phyloP scores from a whole-genome alignment of 495 filamentous ascomycete genomes.

The Chaetomium cochliodes region DNA sequence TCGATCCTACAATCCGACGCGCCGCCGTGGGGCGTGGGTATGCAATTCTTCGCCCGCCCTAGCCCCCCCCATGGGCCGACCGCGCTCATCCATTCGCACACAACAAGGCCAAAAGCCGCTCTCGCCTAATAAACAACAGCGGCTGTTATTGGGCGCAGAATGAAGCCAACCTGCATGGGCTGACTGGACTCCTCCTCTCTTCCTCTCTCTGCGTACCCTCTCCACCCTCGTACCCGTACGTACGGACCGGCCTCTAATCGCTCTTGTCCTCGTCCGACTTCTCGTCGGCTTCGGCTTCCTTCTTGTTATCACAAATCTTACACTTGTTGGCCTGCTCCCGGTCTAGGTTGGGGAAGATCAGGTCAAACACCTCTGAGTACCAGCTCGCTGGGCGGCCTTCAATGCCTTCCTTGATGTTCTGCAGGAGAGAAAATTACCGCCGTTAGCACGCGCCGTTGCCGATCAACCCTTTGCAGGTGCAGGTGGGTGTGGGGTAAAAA shows the following conservation, averaged over 20 bases:
- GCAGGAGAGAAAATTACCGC: constrained; percentile 10
- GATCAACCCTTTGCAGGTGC: not conserved
- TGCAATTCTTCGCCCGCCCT: not conserved
- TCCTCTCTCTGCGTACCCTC: not conserved
- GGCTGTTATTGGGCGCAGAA: not conserved
- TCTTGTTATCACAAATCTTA: constrained; percentile 59
- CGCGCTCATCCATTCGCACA: not conserved
- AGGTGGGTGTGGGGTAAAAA: not conserved
- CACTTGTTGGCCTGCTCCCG: constrained; percentile 66
- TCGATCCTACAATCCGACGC: not conserved
- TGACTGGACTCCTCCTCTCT: not conserved
- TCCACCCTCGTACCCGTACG: too few species aligned
- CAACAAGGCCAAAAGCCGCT: too few species aligned
- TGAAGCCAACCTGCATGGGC: not conserved
- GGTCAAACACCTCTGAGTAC: constrained; percentile 91
- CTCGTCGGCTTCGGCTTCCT: constrained; percentile 50
- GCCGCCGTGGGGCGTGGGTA: not conserved
- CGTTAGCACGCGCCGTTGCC: constrained; percentile 37
- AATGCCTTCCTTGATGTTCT: constrained; percentile 97
- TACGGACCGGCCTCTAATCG: constrained; percentile 24
- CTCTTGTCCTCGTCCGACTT: constrained; percentile 36
- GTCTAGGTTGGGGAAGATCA: constrained; percentile 86
- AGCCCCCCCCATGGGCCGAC: too few species aligned
- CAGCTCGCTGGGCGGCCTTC: constrained; percentile 85
- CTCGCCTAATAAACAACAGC: too few species aligned